Conservation (phyloP, 2,329 filamentous ascomycete genomes). For the Apiospora kogelbergensis region DNA sequence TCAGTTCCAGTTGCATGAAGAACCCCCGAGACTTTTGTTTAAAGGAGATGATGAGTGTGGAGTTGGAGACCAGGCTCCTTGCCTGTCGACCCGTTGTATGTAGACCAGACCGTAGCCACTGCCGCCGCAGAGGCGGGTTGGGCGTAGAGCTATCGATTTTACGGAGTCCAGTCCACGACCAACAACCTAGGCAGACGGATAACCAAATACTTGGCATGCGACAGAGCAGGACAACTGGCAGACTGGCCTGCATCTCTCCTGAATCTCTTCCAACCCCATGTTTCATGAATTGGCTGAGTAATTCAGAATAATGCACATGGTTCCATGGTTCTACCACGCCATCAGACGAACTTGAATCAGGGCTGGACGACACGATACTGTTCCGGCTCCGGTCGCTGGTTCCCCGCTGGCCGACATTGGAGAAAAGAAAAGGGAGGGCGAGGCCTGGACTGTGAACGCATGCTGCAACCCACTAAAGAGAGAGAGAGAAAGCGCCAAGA, state of each 20-base stretch:
- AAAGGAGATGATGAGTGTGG: slow-evolving; percentile 3
- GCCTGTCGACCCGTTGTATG: not conserved
- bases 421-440: not conserved
- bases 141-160: slow-evolving; percentile 6
- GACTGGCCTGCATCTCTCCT: not conserved
- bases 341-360: slow-evolving; percentile 4
- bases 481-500: not conserved
- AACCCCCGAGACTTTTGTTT: not conserved
- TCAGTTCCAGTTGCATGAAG: not conserved
- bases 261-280: not conserved
- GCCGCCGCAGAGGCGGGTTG: not conserved
- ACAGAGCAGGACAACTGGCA: not conserved
- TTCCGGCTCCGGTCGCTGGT: not conserved
- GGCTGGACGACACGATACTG: not conserved
- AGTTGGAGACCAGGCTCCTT: not conserved
- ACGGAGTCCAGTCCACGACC: not conserved
- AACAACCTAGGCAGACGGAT: not conserved
- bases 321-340: not conserved
- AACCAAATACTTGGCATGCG: not conserved
- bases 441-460: not conserved
- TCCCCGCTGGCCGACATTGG: not conserved
- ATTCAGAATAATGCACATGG: not conserved
- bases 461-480: not conserved
- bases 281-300: not conserved
- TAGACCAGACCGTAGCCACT: not conserved